Conservation (phyloP, 352 stramenopile genomes). For the Globisporangium viniferum region DNA sequence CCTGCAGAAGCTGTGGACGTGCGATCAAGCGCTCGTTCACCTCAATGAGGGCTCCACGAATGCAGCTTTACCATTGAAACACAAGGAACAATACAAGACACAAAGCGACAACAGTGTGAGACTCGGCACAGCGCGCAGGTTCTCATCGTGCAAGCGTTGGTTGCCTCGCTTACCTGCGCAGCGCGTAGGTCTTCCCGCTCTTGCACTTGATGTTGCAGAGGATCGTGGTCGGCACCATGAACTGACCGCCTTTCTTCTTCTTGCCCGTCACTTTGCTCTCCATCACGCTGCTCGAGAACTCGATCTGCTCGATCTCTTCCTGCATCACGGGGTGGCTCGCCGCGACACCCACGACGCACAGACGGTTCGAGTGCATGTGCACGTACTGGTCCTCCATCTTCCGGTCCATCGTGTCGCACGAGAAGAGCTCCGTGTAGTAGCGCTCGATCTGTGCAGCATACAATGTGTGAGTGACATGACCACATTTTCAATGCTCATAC, state of each 20-base stretch:
- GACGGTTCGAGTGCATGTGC: conserved; percentile 88
- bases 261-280: conserved; percentile 78
- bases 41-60: conserved; percentile 75
- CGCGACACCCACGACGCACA: conserved; percentile 79
- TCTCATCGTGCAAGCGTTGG: background rate
- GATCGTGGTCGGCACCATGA: conserved; percentile 63
- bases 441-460: conserved; percentile 55
- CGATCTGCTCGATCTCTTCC: conserved; percentile 52
- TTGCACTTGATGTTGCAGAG: conserved; percentile 66
- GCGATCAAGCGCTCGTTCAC: conserved; percentile 66
- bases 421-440: conserved; percentile 87
- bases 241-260: conserved; percentile 86
- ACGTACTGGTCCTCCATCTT: conserved; percentile 78
- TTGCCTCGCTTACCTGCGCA: conserved; percentile 37
- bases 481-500: background rate
- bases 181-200: conserved; percentile 51
- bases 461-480: background rate
- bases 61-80: conserved; percentile 42
- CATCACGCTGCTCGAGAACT: conserved; percentile 62
- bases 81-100: background rate
- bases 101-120: background rate
- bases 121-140: background rate
- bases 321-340: conserved; percentile 65
- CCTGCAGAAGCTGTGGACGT: conserved; percentile 58
- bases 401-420: conserved; percentile 73